Conservation (phyloP, 2,329 filamentous ascomycete genomes). For the Ophiostoma ulmi region DNA sequence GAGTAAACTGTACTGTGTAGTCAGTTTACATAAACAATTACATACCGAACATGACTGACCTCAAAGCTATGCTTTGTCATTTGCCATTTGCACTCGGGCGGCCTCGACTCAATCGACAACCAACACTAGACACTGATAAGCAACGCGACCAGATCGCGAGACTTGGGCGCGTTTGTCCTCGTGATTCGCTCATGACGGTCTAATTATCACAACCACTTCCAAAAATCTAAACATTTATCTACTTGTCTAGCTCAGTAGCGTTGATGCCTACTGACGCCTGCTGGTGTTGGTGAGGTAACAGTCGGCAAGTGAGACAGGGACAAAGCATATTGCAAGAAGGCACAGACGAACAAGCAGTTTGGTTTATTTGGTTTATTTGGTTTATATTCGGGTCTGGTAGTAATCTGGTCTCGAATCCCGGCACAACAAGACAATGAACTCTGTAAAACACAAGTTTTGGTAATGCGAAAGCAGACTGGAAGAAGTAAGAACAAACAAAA, state of each 20-base stretch:
- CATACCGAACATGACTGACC: background rate
- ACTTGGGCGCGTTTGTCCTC: background rate
- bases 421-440: background rate
- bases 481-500: background rate
- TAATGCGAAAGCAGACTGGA: background rate
- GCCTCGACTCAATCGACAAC: background rate
- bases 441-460: background rate
- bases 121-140: background rate
- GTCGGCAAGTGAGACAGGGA: background rate
- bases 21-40: background rate
- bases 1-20: background rate
- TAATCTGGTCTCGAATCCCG: constrained; percentile 4
- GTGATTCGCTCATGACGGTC: background rate
- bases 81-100: background rate
- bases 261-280: background rate
- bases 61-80: background rate
- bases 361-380: background rate
- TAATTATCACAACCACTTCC: background rate
- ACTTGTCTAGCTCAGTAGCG: background rate
- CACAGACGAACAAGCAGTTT: background rate
- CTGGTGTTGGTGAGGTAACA: background rate
- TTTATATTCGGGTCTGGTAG: background rate
- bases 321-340: background rate
- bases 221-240: background rate
- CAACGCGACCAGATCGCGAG: background rate